Percentiles rank a stretch among this genome's conserved stretches.
Evolutionary conservation across 225 moss, liverwort and hornwort species (phyloP).

Genomic region (Thuidium tamariscinum): DNA sequence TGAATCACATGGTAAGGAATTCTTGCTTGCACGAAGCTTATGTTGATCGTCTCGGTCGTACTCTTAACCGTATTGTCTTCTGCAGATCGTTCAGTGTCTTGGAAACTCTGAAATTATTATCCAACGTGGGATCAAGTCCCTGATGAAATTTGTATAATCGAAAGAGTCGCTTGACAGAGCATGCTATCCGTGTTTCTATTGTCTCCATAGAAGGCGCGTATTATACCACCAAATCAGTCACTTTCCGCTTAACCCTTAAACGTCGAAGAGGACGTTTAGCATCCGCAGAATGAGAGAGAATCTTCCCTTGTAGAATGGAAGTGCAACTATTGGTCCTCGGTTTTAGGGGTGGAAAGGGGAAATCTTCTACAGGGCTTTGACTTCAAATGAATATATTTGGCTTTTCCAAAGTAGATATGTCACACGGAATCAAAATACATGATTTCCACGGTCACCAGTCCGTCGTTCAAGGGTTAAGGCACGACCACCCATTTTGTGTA

Average conservation of each 20-base stretch:
- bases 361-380: too few species aligned
- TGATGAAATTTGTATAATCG: neutral
- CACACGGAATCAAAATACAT: too few species aligned
- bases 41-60: neutral
- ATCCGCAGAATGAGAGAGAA: too few species aligned
- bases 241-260: too few species aligned
- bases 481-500: neutral
- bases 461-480: too few species aligned
- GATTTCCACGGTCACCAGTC: too few species aligned
- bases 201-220: neutral
- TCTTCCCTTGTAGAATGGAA: too few species aligned
- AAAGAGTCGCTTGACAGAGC: neutral
- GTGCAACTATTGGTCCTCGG: too few species aligned
- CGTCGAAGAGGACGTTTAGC: too few species aligned
- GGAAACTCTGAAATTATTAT: neutral
- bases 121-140: neutral
- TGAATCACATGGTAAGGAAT: neutral
- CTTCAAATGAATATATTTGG: too few species aligned
- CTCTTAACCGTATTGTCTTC: neutral
- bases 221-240: neutral
- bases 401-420: too few species aligned
- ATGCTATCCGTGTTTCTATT: neutral
- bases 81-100: neutral
- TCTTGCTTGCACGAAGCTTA: neutral
- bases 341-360: too few species aligned